Percentiles rank a stretch among this genome's conserved stretches.
phyloP scores from a whole-genome alignment of 106 monocot species.

The Amphibolis antarctica region DNA sequence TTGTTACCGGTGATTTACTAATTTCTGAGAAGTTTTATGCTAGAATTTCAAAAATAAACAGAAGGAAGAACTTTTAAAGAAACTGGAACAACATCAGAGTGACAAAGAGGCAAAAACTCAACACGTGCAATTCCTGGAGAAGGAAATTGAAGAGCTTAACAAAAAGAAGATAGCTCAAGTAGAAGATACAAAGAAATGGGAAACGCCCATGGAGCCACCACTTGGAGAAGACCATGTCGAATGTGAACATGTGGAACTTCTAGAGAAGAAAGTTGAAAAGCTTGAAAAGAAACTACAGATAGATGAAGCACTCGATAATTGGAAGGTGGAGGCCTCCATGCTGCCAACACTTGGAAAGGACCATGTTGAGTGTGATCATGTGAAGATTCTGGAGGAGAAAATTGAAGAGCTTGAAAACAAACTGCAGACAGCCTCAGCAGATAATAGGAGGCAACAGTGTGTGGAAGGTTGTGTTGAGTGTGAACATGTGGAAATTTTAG shows the following conservation, averaged over 20 bases:
- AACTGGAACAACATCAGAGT: slow-evolving; percentile 19
- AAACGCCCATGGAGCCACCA: slow-evolving; percentile 17
- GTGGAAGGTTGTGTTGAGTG: slow-evolving; percentile 23
- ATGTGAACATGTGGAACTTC: slow-evolving; percentile 16
- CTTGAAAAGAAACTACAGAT: slow-evolving; percentile 37
- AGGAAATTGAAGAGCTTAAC: slow-evolving; percentile 43
- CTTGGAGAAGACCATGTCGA: slow-evolving; percentile 27
- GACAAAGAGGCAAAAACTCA: no score
- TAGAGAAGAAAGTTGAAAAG: slow-evolving; percentile 44
- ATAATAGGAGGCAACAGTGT: background rate
- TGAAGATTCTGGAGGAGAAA: slow-evolving; percentile 30
- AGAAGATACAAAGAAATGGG: no score
- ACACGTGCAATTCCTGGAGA: slow-evolving; percentile 22
- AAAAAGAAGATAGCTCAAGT: slow-evolving; percentile 33
- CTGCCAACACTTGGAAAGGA: slow-evolving; percentile 1
- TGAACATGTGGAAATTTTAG: slow-evolving; percentile 21
- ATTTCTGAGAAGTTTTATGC: slow-evolving; percentile 17
- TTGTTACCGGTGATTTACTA: background rate
- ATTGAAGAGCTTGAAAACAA: slow-evolving; percentile 32
- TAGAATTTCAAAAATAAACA: slow-evolving; percentile 7
- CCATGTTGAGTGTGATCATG: slow-evolving; percentile 28
- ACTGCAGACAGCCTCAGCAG: background rate
- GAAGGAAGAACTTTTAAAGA: slow-evolving; percentile 36
- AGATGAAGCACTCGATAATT: slow-evolving; percentile 11
- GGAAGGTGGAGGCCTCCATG: no score